phyloP scores from a whole-genome alignment of 2,329 filamentous ascomycete genomes.

The Pezicula neosporulosa region DNA sequence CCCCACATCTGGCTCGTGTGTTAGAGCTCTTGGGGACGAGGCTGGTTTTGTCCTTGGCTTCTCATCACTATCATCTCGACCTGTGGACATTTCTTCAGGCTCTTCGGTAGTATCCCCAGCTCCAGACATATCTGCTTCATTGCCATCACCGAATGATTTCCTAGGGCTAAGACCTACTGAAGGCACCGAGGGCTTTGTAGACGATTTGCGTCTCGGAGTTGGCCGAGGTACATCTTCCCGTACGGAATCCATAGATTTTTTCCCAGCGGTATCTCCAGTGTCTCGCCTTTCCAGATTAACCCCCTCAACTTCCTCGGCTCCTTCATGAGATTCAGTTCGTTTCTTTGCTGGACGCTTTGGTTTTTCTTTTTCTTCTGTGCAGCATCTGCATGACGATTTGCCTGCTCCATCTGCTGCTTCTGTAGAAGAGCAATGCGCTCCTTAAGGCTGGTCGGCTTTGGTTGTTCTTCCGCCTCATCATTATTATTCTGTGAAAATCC shows the following conservation, averaged over 20 bases:
- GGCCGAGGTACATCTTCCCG: slow-evolving; percentile 37
- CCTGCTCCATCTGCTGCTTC: slow-evolving; percentile 89
- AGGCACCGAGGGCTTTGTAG: slow-evolving; percentile 40
- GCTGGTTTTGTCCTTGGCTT: slow-evolving; percentile 33
- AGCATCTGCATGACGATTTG: slow-evolving; percentile 75
- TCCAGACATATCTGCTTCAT: slow-evolving; percentile 63
- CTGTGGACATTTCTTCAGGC: slow-evolving; percentile 52
- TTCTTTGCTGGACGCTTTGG: slow-evolving; percentile 75
- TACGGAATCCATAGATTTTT: slow-evolving; percentile 46
- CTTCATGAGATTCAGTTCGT: slow-evolving; percentile 47
- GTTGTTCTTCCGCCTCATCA: slow-evolving; percentile 69
- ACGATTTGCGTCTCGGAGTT: slow-evolving; percentile 45
- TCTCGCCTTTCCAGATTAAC: slow-evolving; percentile 42
- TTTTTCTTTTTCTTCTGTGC: slow-evolving; percentile 82
- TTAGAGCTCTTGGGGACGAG: slow-evolving; percentile 34
- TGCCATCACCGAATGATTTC: slow-evolving; percentile 52
- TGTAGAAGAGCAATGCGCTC: slow-evolving; percentile 93
- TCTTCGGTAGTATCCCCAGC: slow-evolving; percentile 62
- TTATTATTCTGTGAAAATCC: slow-evolving; percentile 50
- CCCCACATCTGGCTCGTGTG: slow-evolving; percentile 36
- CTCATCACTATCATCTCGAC: slow-evolving; percentile 72
- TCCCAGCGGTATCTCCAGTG: slow-evolving; percentile 43
- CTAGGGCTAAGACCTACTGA: slow-evolving; percentile 15
- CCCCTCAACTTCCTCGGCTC: slow-evolving; percentile 32
- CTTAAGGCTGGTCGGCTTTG: slow-evolving; percentile 90